Evolutionary conservation across 768 basidiomycete species (phyloP), one percentile per base, ranked within the genome.

Genomic region (Lentinus brumalis): DNA sequence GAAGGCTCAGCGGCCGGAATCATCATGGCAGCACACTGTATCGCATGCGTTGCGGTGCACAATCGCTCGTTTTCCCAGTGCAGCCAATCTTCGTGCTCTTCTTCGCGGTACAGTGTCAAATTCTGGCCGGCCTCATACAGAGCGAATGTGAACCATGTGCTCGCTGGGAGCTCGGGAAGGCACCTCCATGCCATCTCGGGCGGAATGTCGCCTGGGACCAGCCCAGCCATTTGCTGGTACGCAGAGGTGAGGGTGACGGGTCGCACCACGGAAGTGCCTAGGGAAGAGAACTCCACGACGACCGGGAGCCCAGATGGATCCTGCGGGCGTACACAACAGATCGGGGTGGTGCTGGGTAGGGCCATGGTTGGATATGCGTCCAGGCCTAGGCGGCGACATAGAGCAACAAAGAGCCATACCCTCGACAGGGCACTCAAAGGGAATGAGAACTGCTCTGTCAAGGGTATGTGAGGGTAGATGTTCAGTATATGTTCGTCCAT

Each of bases 341-440:
- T 29, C 2, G 40, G 26, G 4, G 41, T 30, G 16, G 30, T 35
- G 21, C 39, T 30, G 8, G 29, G 31, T 9, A 50, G 16, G 15
- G n/a, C n/a, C 18, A 49, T 26, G 14, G 50, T 51, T 2, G 57
- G 16, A 39, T 42, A 51, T 30, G 51, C 52, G 6, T 53, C 44
- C 9, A 53, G 18, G 7, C 52, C 52, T 5, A 59, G 58, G 10
- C 52, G 58, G 6, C 46, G 40, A 38, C 42, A 44, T 21, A 59
- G 42, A 8, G 35, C 35, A 2, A 49, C 30, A 35, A 59, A 59
- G 15, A 59, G 32, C 58, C 58, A 59, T 8, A 46, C 49, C 45
- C 53, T 52, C 8, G 42, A 47, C 29, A 53, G 32, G 16, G 40
- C 58, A 29, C 45, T 49, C 9, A 59, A n/a, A 9, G 50, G 42